Base-by-base conservation (phyloP, 2,329 filamentous ascomycete species). In the Pseudopyricularia javanii region DNA sequence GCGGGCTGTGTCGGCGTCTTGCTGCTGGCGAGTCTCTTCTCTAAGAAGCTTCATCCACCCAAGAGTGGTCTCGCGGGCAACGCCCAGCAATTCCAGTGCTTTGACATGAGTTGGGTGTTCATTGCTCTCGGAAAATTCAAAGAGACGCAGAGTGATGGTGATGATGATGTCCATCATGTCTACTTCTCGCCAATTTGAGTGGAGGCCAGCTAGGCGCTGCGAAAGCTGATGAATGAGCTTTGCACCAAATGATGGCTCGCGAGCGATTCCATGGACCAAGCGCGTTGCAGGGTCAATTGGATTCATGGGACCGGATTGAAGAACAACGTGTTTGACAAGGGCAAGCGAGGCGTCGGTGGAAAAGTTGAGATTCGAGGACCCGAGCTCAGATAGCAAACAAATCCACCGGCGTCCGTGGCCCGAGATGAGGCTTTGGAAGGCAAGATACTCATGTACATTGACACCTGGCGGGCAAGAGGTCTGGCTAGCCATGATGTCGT, bases 141-240 rank as follows among this genome's bases (percentile, higher is more conserved):
- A 70, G 1, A 63, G 58, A 2, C 76, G 71, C 1, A 80, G 59
- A 0, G 68, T 59, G 0, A 86, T 57, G 0, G 70, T 76, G 5
- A 84, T 69, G 2, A 85, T 52, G 0, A 74, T 69, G 4, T 79
- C 74, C 79, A 86, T 84, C 14, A 72, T 70, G 51, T 77, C 63
- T 0, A 65, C 67, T 55, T 86, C 82, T 0, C 80, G 70, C 76
- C 80, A 84, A 47, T 80, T 86, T 0, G 66, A 62, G 0, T 62
- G 60, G 7, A 86, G 74, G 0, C 62, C 59, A 0, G 66, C 59
- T 0, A 86, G 54, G 1, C 68, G 63, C 1, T 51, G 53, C 49
- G 66, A 57, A 0, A 86, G 59, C 34, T 79, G 72, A 0, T 73
- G 62, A 0, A 74, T 47, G 0, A 86, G 62, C 6, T 64, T 66